These are phyloP conservation scores for Trichoderma breve DNA, from an alignment of 2,329 filamentous ascomycete species.

Conservation along the genomic window DNA sequence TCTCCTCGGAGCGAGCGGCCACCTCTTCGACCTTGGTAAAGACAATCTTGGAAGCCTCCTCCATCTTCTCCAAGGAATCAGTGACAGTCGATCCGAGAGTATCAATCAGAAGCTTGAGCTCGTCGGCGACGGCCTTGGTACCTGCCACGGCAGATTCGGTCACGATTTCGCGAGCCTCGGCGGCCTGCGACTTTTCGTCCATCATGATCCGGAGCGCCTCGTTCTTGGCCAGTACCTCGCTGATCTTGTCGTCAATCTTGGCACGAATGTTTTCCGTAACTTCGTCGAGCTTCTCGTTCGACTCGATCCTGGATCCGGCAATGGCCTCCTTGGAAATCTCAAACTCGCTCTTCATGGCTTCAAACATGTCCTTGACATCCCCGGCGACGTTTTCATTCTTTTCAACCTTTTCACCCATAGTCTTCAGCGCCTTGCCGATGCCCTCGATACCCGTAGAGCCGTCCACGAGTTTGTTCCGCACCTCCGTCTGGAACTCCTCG, in stretches of 20 bases:
- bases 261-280: slow-evolving; percentile 52
- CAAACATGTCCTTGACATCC: slow-evolving; percentile 70
- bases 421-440: slow-evolving; percentile 67
- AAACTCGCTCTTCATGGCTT: slow-evolving; percentile 79
- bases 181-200: slow-evolving; percentile 70
- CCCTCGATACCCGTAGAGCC: slow-evolving; percentile 70
- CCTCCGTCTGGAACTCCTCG: slow-evolving; percentile 72
- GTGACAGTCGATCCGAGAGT: slow-evolving; percentile 78
- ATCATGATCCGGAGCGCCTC: slow-evolving; percentile 76
- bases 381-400: slow-evolving; percentile 57
- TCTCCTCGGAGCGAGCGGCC: slow-evolving; percentile 71
- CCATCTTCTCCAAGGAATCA: slow-evolving; percentile 81
- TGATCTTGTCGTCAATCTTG: slow-evolving; percentile 65
- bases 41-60: slow-evolving; percentile 82
- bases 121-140: slow-evolving; percentile 79
- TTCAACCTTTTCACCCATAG: slow-evolving; percentile 61
- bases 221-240: slow-evolving; percentile 80
- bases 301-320: slow-evolving; percentile 76
- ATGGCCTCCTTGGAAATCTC: slow-evolving; percentile 81
- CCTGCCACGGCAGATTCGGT: slow-evolving; percentile 71
- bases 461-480: slow-evolving; percentile 74
- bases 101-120: slow-evolving; percentile 82
- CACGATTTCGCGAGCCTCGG: slow-evolving; percentile 69
- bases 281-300: slow-evolving; percentile 71
- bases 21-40: slow-evolving; percentile 81